Evolutionary conservation across 176 grass and related monocot genomes (phyloP).

Genomic region (Neostapfia colusana): DNA sequence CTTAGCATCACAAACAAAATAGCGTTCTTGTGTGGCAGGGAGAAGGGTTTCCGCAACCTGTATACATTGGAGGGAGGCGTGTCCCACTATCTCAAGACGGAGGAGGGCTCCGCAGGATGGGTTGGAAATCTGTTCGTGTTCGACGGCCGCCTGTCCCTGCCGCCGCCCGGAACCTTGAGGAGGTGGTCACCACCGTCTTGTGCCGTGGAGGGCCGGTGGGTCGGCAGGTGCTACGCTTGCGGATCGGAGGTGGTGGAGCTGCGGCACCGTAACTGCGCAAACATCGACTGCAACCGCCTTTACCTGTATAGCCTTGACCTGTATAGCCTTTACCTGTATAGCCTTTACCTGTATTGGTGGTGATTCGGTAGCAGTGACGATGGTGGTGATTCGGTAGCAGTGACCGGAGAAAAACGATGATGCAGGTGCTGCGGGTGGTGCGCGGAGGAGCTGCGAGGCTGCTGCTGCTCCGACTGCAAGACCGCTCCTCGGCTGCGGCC

Average conservation of each 20-base stretch:
- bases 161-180: constrained; percentile 65
- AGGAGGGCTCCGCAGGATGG: constrained; percentile 76
- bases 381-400: not conserved
- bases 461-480: constrained; percentile 66
- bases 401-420: not conserved
- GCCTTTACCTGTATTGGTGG: constrained; percentile 87
- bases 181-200: not conserved
- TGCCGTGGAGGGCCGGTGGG: constrained; percentile 2
- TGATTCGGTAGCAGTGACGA: too few species aligned
- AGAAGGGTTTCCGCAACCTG: constrained; percentile 75
- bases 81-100: constrained; percentile 83
- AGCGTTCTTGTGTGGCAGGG: too few species aligned
- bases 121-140: constrained; percentile 93
- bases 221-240: constrained; percentile 74
- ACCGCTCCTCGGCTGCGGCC: constrained; percentile 69
- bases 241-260: constrained; percentile 63
- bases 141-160: constrained; percentile 73
- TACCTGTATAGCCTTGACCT: constrained; percentile 89
- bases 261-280: constrained; percentile 86
- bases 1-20: too few species aligned
- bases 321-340: constrained; percentile 88
- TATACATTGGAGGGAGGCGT: constrained; percentile 85
- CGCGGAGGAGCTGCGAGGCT: constrained; percentile 63
- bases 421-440: constrained; percentile 73
- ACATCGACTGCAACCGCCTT: constrained; percentile 88